Evolutionary conservation across 345 rosid species (phyloP).

Genomic region (Pistacia atlantica): DNA sequence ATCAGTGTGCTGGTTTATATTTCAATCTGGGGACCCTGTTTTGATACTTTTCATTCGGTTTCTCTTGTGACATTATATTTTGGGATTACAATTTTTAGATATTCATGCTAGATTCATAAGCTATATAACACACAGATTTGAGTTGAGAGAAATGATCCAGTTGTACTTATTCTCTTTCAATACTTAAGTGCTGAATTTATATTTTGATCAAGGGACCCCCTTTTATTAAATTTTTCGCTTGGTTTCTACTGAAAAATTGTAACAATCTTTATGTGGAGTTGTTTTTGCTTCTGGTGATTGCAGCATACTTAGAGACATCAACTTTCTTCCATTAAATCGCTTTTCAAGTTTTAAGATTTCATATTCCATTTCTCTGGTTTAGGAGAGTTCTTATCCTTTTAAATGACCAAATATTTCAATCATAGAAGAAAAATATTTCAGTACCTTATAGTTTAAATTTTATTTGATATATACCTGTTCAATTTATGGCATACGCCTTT

Average conservation of each 20-base stretch:
- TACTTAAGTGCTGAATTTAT: background rate
- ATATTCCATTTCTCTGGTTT: background rate
- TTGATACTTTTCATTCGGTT: background rate
- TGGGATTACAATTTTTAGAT: background rate
- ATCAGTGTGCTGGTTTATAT: background rate
- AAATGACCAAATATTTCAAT: background rate
- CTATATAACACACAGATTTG: background rate
- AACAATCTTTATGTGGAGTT: background rate
- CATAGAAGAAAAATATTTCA: background rate
- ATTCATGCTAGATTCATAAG: background rate
- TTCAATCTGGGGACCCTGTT: constrained; percentile 6
- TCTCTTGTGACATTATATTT: background rate
- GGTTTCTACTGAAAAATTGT: background rate
- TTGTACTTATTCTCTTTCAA: background rate
- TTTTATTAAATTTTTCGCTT: background rate
- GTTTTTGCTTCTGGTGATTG: background rate
- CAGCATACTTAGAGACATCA: background rate
- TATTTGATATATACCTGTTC: background rate
- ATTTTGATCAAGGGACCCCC: constrained; percentile 8
- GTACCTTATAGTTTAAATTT: background rate
- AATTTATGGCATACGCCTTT: background rate
- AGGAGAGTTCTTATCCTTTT: constrained; percentile 9
- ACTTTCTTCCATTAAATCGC: background rate
- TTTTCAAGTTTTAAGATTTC: background rate
- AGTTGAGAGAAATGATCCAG: background rate